Percentiles rank a stretch among this genome's conserved stretches.
Conservation (phyloP, 2,329 filamentous ascomycete genomes). For the Aspergillus ustus region DNA sequence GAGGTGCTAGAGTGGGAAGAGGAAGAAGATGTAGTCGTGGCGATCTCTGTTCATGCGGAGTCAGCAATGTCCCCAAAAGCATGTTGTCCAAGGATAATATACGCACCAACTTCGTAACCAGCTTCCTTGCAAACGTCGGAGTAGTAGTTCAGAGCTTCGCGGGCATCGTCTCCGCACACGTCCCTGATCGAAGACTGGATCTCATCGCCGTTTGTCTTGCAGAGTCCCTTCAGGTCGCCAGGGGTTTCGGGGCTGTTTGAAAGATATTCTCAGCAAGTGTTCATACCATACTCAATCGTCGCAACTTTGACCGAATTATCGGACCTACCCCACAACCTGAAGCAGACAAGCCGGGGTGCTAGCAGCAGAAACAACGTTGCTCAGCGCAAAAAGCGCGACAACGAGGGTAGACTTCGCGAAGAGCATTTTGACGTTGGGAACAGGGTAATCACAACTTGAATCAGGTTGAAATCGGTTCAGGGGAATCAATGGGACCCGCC, state of each 20-base stretch:
- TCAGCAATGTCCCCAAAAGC: slow-evolving; percentile 8
- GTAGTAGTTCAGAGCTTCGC: slow-evolving; percentile 45
- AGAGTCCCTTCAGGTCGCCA: slow-evolving; percentile 45
- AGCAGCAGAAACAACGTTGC: slow-evolving; percentile 48
- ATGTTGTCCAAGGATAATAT: background rate
- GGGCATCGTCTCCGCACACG: slow-evolving; percentile 38
- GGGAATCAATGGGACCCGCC: slow-evolving; percentile 13
- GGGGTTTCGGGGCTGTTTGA: slow-evolving; percentile 42
- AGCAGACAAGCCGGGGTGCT: slow-evolving; percentile 57
- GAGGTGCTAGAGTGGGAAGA: slow-evolving; percentile 26
- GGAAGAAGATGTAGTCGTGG: slow-evolving; percentile 25
- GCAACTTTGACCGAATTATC: background rate
- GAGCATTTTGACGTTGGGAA: slow-evolving; percentile 45
- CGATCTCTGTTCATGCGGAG: slow-evolving; percentile 15
- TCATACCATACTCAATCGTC: slow-evolving; percentile 9
- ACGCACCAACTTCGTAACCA: slow-evolving; percentile 46
- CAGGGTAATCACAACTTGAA: background rate
- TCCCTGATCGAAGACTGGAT: slow-evolving; percentile 43
- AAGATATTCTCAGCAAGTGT: slow-evolving; percentile 25
- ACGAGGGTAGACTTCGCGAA: slow-evolving; percentile 49
- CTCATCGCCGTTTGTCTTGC: slow-evolving; percentile 39
- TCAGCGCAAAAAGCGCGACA: slow-evolving; percentile 51
- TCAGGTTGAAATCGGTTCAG: slow-evolving; percentile 11
- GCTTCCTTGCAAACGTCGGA: slow-evolving; percentile 43
- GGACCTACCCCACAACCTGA: slow-evolving; percentile 54